Percentiles rank a stretch among this genome's conserved stretches.
These are phyloP conservation scores for Ceratobasidium sp. DNA, from an alignment of 1,284 basidiomycete genomes.

Conservation along the genomic window DNA sequence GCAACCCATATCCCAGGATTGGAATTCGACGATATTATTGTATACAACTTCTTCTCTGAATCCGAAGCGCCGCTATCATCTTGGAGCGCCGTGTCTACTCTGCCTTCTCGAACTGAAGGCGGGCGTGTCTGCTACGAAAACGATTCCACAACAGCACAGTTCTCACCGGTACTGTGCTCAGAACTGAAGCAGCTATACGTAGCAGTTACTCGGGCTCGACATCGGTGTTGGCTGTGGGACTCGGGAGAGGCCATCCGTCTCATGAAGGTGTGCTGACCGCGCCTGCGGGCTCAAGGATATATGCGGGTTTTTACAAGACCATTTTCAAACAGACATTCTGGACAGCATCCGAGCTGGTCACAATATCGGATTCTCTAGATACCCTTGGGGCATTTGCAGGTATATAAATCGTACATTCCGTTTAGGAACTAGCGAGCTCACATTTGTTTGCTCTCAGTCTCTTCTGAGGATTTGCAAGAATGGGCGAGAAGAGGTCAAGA, in stretches of 20 bases:
- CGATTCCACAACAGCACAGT: neutral
- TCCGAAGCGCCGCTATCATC: constrained; percentile 65
- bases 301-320: neutral
- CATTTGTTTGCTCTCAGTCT: neutral
- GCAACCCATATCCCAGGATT: constrained; percentile 62
- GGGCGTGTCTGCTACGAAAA: neutral
- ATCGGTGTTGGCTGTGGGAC: constrained; percentile 47
- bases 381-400: neutral
- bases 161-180: constrained; percentile 10
- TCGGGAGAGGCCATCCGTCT: neutral
- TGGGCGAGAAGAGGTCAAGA: constrained; percentile 19
- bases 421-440: neutral
- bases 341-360: constrained; percentile 2
- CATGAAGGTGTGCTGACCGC: constrained; percentile 26
- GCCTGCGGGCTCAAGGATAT: neutral
- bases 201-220: constrained; percentile 45
- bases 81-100: constrained; percentile 64
- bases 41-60: constrained; percentile 79
- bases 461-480: neutral
- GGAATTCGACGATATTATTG: constrained; percentile 78
- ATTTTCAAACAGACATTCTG: constrained; percentile 12
- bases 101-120: constrained; percentile 56
- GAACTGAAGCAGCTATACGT: constrained; percentile 69
- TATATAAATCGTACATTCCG: neutral
- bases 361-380: neutral